A percentile compares a stretch with the other conserved stretches of the same genome.
These are phyloP conservation scores for Paspalum notatum DNA, from an alignment of 176 grass and related monocot genomes.

Conservation along the genomic window DNA sequence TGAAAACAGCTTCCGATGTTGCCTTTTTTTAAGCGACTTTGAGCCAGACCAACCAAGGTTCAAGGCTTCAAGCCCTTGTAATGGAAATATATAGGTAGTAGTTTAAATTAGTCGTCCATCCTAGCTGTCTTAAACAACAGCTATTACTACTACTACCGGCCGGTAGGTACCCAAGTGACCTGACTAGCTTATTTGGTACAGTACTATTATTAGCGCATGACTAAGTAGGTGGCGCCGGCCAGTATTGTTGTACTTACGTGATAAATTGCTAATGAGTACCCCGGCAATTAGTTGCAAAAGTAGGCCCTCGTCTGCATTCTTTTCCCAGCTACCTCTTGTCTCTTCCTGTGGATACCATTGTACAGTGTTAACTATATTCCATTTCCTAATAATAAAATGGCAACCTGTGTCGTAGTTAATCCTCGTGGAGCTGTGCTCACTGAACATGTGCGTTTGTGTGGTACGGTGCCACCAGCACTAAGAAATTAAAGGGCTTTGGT, in stretches of 20 bases:
- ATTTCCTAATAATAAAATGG: not conserved
- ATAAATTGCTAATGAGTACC: not conserved
- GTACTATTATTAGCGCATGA: no score
- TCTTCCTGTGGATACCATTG: slow-evolving; percentile 11
- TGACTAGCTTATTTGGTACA: no score
- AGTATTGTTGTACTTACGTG: not conserved
- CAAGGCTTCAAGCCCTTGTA: not conserved
- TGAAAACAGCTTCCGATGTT: not conserved
- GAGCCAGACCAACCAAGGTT: not conserved
- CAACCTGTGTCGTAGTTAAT: slow-evolving; percentile 8
- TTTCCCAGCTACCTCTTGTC: slow-evolving; percentile 31
- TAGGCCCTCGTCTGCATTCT: not conserved
- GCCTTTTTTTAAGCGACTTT: not conserved
- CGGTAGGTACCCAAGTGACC: not conserved
- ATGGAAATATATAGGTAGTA: no score
- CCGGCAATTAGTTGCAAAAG: slow-evolving; percentile 5
- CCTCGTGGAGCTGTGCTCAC: slow-evolving; percentile 1
- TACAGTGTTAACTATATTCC: not conserved
- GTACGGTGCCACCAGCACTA: not conserved
- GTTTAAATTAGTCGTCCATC: no score
- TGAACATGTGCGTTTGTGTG: not conserved
- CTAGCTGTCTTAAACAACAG: not conserved
- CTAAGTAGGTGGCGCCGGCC: no score
- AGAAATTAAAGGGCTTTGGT: not conserved
- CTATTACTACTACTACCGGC: not conserved